Evolutionary conservation across 306 rosid genomes (phyloP), one percentile per base, ranked within the genome.

Genomic region (Vachellia collinsii): DNA sequence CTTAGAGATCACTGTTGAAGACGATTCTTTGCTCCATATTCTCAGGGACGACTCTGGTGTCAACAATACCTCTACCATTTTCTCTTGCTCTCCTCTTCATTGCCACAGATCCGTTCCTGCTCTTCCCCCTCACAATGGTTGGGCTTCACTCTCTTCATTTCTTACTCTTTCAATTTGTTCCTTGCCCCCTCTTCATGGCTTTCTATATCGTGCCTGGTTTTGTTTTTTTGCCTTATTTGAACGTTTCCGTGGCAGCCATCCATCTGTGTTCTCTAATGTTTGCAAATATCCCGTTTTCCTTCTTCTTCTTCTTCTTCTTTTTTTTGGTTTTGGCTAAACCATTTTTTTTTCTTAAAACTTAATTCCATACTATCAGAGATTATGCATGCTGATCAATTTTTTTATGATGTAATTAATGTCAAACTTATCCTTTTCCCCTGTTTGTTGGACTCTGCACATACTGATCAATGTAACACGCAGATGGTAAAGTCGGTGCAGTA

Each of bases 51-150:
- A 75, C 44, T 75, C 70, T 10, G 38, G 29, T 66, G 44, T 43
- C 61, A 34, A 41, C 68, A 25, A 53, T 54, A 12, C 79, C 72
- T 51, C 38, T 59, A 34, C 65, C 79, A 59, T 77, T 65, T 92
- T 91, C 89, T 69, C 86, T 47, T 92, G 89, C 85, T 92, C 98
- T 58, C 98, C 98, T 74, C 93, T 94, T 56, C 83, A 83, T 9
- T 69, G 84, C 38, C 39, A n/a, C 87, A 79, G 90, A 88, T 85
- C 98, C 75, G 66, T 29, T 37, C 72, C 80, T 46, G 56, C 81
- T 47, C 80, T 76, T 37, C 54, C 77, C 42, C 72, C 81, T 47
- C 81, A 78, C 37, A 7, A 73, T 22, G 90, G 97, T 94, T 80
- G 81, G 92, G 83, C 67, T 76, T 89, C 84, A n/a, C 44, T 58